These are phyloP conservation scores for Fusarium phyllophilum DNA, from an alignment of 2,329 filamentous ascomycete species.

Conservation along the genomic window DNA sequence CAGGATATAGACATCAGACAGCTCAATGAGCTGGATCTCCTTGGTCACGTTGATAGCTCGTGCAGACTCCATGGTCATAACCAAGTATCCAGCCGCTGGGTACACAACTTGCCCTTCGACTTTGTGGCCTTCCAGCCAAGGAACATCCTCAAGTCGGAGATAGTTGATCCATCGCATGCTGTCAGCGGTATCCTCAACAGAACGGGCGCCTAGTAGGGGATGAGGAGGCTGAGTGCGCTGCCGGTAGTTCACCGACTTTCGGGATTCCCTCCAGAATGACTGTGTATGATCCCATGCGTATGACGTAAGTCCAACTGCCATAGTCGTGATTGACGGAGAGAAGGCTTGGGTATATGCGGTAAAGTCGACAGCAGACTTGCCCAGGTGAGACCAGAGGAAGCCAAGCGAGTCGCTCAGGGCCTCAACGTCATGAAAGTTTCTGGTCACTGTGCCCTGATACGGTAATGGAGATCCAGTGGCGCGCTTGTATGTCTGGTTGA, in stretches of 20 bases:
- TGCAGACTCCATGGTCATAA: constrained; percentile 50
- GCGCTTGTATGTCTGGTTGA: constrained; percentile 52
- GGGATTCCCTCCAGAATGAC: constrained; percentile 5
- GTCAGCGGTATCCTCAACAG: neutral
- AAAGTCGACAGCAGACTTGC: neutral
- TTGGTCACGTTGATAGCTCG: neutral
- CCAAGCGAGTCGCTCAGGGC: constrained; percentile 26
- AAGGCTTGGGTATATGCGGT: neutral
- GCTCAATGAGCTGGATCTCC: neutral
- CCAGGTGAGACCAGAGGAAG: constrained; percentile 25
- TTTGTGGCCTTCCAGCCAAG: constrained; percentile 54
- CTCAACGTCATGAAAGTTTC: constrained; percentile 30
- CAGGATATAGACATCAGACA: neutral
- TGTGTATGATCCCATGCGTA: constrained; percentile 14
- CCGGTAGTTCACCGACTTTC: neutral
- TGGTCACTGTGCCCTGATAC: constrained; percentile 18
- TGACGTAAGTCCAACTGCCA: constrained; percentile 35
- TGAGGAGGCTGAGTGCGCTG: neutral
- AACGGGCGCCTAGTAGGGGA: neutral
- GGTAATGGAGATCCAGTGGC: neutral
- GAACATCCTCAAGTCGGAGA: constrained; percentile 39
- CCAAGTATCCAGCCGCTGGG: constrained; percentile 51
- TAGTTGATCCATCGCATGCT: constrained; percentile 42
- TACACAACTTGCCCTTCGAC: constrained; percentile 51
- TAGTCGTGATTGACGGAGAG: neutral